Conservation (phyloP, 2,329 filamentous ascomycete genomes). For the Alternaria tenuissima region DNA sequence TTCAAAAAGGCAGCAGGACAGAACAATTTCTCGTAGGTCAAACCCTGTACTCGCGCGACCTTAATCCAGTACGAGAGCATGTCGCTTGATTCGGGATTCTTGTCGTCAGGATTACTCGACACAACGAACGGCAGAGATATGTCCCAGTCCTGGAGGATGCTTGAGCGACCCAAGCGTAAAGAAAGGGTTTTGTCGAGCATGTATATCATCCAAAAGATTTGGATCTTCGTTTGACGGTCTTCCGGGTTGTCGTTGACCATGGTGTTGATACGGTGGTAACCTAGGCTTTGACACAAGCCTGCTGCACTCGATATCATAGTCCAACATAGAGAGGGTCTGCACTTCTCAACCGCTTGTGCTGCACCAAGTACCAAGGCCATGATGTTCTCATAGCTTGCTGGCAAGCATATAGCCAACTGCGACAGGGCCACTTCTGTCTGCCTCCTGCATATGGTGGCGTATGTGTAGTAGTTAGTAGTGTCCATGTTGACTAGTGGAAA, state of each 20-base stretch:
- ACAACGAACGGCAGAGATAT: slow-evolving; percentile 40
- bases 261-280: slow-evolving; percentile 48
- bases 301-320: slow-evolving; percentile 43
- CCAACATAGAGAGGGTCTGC: slow-evolving; percentile 49
- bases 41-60: slow-evolving; percentile 45
- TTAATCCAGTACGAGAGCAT: slow-evolving; percentile 48
- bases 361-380: slow-evolving; percentile 45
- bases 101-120: slow-evolving; percentile 9
- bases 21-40: slow-evolving; percentile 49
- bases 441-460: slow-evolving; percentile 39
- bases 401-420: slow-evolving; percentile 44
- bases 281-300: slow-evolving; percentile 42
- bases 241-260: slow-evolving; percentile 45
- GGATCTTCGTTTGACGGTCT: slow-evolving; percentile 39
- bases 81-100: slow-evolving; percentile 21
- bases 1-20: slow-evolving; percentile 46
- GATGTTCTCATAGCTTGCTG: slow-evolving; percentile 48
- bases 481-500: slow-evolving; percentile 27
- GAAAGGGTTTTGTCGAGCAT: slow-evolving; percentile 51
- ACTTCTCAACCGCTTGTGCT: slow-evolving; percentile 45
- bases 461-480: slow-evolving; percentile 10
- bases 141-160: slow-evolving; percentile 51
- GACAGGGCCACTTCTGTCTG: slow-evolving; percentile 55
- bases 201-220: slow-evolving; percentile 51
- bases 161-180: slow-evolving; percentile 48